Percentiles rank a stretch among this genome's conserved stretches.
phyloP scores from a whole-genome alignment of 1,284 basidiomycete genomes.

The Chondrostereum purpureum region DNA sequence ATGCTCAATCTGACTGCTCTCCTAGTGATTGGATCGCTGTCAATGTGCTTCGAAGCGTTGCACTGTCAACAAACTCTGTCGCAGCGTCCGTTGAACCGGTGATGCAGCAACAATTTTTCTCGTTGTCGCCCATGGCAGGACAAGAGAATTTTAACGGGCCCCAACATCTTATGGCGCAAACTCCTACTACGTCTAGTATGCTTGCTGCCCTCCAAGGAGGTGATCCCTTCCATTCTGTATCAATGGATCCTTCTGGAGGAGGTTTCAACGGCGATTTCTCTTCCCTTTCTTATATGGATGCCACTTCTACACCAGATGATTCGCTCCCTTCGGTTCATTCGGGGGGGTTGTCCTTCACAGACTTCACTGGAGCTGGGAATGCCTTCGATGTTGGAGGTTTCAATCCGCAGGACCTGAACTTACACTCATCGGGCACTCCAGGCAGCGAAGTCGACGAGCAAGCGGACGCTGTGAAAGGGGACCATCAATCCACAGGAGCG shows the following conservation, averaged over 20 bases:
- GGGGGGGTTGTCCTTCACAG: conserved; percentile 55
- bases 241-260: conserved; percentile 55
- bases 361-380: conserved; percentile 52
- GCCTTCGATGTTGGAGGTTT: conserved; percentile 64
- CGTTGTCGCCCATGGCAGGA: conserved; percentile 73
- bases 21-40: conserved; percentile 83
- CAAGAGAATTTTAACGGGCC: conserved; percentile 62
- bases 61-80: conserved; percentile 81
- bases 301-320: conserved; percentile 55
- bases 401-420: conserved; percentile 56
- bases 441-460: conserved; percentile 51
- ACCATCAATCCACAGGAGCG: conserved; percentile 24
- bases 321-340: conserved; percentile 47
- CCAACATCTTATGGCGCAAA: conserved; percentile 55
- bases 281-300: conserved; percentile 69
- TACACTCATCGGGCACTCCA: conserved; percentile 47
- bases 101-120: conserved; percentile 81
- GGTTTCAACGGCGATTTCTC: conserved; percentile 63
- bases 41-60: conserved; percentile 78
- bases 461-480: conserved; percentile 37
- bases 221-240: conserved; percentile 56
- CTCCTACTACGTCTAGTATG: conserved; percentile 83
- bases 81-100: conserved; percentile 84
- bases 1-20: no score
- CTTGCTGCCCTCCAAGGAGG: conserved; percentile 75